Conservation (phyloP, 31 red algal species). For the Asparagopsis taxiformis region DNA sequence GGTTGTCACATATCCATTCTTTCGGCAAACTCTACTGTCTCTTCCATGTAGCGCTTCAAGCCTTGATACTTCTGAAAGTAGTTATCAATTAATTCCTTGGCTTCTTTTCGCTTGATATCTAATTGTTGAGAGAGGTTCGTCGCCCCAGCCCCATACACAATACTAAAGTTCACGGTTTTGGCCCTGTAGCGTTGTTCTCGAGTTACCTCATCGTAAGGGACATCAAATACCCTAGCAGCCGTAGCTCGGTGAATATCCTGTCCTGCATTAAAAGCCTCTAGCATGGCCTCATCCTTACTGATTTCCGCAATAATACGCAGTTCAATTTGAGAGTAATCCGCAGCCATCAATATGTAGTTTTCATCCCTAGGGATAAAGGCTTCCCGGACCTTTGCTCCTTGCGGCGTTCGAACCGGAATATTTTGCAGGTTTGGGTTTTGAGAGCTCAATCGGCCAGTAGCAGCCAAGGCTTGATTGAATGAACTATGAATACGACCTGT, state of each 20-base stretch:
- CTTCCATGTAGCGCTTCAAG: slow-evolving; percentile 17
- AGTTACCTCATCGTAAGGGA: slow-evolving; percentile 24
- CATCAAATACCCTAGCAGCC: slow-evolving; percentile 32
- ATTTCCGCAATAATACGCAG: slow-evolving; percentile 66
- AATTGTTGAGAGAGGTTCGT: slow-evolving; percentile 19
- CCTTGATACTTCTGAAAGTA: slow-evolving; percentile 38
- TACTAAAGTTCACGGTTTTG: slow-evolving; percentile 64
- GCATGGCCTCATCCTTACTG: slow-evolving; percentile 17
- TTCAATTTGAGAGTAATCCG: slow-evolving; percentile 76
- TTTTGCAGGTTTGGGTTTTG: slow-evolving; percentile 44
- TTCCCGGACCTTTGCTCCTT: slow-evolving; percentile 12
- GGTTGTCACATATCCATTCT: slow-evolving; percentile 44
- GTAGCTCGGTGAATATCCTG: slow-evolving; percentile 49
- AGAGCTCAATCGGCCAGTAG: slow-evolving; percentile 24
- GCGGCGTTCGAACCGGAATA: slow-evolving; percentile 20
- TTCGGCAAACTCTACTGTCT: slow-evolving; percentile 28
- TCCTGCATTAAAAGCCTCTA: slow-evolving; percentile 28
- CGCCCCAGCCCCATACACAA: slow-evolving; percentile 50
- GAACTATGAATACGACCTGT: slow-evolving; percentile 40
- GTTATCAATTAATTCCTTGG: slow-evolving; percentile 26
- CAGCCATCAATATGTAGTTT: slow-evolving; percentile 28
- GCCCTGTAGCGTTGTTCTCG: slow-evolving; percentile 20
- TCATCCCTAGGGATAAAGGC: slow-evolving; percentile 20
- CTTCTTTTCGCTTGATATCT: slow-evolving; percentile 3
- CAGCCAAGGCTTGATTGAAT: slow-evolving; percentile 31